Evolutionary conservation across 2,329 filamentous ascomycete genomes (phyloP).

Genomic region (Lachnellula willkommii): DNA sequence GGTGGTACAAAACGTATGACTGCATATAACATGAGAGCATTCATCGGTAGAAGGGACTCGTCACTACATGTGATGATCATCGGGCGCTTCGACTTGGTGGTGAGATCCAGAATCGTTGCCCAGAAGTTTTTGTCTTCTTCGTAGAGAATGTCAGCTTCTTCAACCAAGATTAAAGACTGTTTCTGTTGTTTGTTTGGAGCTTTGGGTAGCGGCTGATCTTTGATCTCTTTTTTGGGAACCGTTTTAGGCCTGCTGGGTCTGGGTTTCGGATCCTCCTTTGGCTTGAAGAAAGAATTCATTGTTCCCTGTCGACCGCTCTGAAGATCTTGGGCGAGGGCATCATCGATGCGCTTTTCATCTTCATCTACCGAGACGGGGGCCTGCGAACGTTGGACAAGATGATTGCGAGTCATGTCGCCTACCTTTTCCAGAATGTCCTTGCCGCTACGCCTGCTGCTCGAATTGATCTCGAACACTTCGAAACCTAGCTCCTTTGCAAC

Average conservation of each 20-base stretch:
- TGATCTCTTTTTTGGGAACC: constrained; percentile 21
- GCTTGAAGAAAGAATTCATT: constrained; percentile 76
- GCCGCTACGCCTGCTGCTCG: constrained; percentile 75
- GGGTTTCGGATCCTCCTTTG: constrained; percentile 35
- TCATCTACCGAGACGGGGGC: constrained; percentile 30
- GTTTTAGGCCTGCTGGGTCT: constrained; percentile 25
- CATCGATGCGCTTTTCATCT: constrained; percentile 31
- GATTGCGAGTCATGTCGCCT: constrained; percentile 95
- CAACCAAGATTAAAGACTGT: constrained; percentile 88
- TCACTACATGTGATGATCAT: constrained; percentile 96
- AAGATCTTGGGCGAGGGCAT: constrained; percentile 51
- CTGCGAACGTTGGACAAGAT: constrained; percentile 64
- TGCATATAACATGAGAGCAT: constrained; percentile 72
- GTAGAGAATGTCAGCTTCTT: constrained; percentile 90
- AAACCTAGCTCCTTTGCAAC: constrained; percentile 88
- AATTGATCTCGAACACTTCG: constrained; percentile 91
- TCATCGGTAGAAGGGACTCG: constrained; percentile 71
- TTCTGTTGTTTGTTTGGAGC: constrained; percentile 53
- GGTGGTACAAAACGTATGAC: constrained; percentile 72
- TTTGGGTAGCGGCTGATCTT: constrained; percentile 9
- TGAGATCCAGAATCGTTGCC: constrained; percentile 71
- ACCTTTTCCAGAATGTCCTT: constrained; percentile 88
- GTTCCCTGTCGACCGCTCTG: constrained; percentile 69
- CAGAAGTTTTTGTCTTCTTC: constrained; percentile 97
- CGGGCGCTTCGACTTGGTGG: constrained; percentile 78